These are phyloP conservation scores for Hamigera avellanea DNA, from an alignment of 495 filamentous ascomycete genomes.

Conservation along the genomic window DNA sequence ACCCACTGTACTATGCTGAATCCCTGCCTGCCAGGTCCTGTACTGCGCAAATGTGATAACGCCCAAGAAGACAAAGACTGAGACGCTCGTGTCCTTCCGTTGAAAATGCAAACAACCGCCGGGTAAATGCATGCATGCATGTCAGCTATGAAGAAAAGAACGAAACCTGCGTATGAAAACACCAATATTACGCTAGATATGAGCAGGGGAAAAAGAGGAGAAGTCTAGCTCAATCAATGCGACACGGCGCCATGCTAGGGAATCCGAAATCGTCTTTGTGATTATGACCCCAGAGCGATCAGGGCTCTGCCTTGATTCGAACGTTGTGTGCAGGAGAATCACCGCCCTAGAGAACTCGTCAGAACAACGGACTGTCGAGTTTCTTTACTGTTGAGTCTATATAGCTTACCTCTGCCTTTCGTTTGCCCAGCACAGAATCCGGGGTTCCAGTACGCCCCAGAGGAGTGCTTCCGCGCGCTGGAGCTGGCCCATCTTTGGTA, in stretches of 20 bases:
- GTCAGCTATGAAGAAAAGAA: conserved; percentile 5
- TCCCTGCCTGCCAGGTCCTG: no score
- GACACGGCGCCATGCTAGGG: no score
- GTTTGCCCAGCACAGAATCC: conserved; percentile 61
- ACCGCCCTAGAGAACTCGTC: conserved; percentile 11
- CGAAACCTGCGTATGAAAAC: not conserved
- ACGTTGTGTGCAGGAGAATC: conserved; percentile 28
- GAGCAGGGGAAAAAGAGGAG: not conserved
- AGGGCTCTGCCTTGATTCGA: conserved; percentile 33
- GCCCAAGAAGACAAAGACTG: not conserved
- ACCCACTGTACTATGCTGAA: no score
- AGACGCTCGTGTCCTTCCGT: not conserved
- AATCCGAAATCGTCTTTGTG: no score
- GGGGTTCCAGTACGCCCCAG: conserved; percentile 41
- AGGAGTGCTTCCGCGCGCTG: conserved; percentile 27
- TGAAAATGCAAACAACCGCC: conserved; percentile 9
- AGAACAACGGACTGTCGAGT: conserved; percentile 1
- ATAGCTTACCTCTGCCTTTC: conserved; percentile 58
- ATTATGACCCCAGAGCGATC: no score
- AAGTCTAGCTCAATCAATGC: no score
- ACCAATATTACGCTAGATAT: conserved; percentile 1
- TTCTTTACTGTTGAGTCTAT: not conserved
- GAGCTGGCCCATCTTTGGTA: conserved; percentile 44
- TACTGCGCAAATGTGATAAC: no score
- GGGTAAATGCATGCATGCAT: conserved; percentile 8